Base-by-base conservation (phyloP, 2,329 filamentous ascomycete species). In the Elsinoe australis region DNA sequence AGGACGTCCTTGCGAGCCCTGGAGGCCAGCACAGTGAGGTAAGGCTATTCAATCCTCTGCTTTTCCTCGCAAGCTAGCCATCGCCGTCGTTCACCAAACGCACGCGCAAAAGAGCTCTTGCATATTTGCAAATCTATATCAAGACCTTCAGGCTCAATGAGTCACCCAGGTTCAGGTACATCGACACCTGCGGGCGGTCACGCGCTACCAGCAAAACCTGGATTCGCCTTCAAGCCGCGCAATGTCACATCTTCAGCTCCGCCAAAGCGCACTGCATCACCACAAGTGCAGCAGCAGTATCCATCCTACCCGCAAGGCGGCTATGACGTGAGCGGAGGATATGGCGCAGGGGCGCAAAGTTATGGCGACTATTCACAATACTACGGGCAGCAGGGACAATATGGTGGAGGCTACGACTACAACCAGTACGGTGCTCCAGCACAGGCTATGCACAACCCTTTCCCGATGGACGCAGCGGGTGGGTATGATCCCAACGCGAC, bases 401-500 rank as follows among this genome's bases (percentile, higher is more conserved):
- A 75, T 60, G 33, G 28, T 10, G 48, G 35, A 10, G 38, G 36
- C 10, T 44, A 49, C 10, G 50, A 65, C 67, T 49, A 15, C 51
- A 53, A 45, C 14, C 45, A 50, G 26, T 57, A 58, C 28, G 50
- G 53, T 31, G 31, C 51, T 12, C 60, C 69, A 38, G 67, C 79
- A 8, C 83, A 84, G 8, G 80, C 84, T 56, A 89, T 89, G 54
- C 75, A 78, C 52, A 94, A 94, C 62, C 86, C 89, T 0, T 95
- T 94, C 61, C 82, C 82, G 8, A 73, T 76, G 10, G 82, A 83
- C 12, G 54, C 57, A 47, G 22, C 46, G 15, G 51, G 58, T 18
- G 49, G 52, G 4, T 48, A 55, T 8, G 49, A 53, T n/a, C 58
- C 57, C 21, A 42, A 47, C 12, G 51, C 51, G 31, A 48, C 54